These are phyloP conservation scores for Ceratobasidium sp. DNA, from an alignment of 1,284 basidiomycete genomes.

Conservation along the genomic window DNA sequence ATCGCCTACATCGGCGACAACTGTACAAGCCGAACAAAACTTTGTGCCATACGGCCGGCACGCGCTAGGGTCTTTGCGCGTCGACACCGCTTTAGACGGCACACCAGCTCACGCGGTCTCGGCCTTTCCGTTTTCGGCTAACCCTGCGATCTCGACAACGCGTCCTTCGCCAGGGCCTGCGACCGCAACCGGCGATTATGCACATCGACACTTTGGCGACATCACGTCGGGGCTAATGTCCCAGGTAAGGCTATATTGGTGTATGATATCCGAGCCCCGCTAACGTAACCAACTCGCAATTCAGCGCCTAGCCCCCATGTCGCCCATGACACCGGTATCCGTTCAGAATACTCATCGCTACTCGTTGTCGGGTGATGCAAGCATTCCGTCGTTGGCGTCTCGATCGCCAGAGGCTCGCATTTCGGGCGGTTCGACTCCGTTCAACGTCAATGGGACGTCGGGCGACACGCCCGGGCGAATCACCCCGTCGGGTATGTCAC, in stretches of 20 bases:
- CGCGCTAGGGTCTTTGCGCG: conserved; percentile 18
- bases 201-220: conserved; percentile 38
- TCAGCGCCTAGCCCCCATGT: conserved; percentile 37
- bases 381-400: conserved; percentile 31
- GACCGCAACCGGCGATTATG: conserved; percentile 39
- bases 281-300: not conserved
- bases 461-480: conserved; percentile 28
- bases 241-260: conserved; percentile 25
- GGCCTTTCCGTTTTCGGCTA: conserved; percentile 39
- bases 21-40: conserved; percentile 37
- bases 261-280: not conserved
- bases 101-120: conserved; percentile 36
- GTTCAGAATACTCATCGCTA: conserved; percentile 36
- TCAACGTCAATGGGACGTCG: conserved; percentile 20
- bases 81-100: conserved; percentile 25
- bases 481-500: conserved; percentile 17
- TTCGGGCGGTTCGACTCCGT: conserved; percentile 37
- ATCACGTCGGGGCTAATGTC: conserved; percentile 38
- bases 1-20: conserved; percentile 35
- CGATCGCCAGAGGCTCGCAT: conserved; percentile 38
- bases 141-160: conserved; percentile 39
- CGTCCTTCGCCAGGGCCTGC: conserved; percentile 40
- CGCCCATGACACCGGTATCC: conserved; percentile 36
- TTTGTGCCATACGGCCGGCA: conserved; percentile 34
- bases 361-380: conserved; percentile 37